Evolutionary conservation across 2,329 filamentous ascomycete genomes (phyloP).

Genomic region (Cadophora sp.): DNA sequence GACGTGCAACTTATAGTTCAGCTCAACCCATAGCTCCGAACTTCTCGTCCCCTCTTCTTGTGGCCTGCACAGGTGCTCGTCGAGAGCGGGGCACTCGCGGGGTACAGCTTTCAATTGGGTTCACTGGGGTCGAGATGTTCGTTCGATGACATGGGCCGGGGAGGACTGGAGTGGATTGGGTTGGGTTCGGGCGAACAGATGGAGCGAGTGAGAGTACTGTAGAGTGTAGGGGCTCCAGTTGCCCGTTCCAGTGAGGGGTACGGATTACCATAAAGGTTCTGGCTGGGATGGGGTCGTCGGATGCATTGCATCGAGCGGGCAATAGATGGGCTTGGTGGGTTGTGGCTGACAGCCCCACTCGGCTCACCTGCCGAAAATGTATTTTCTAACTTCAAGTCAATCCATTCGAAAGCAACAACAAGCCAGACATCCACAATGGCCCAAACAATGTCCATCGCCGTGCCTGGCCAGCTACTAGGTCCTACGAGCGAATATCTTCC

Average conservation of each 20-base stretch:
- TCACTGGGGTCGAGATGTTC: not conserved
- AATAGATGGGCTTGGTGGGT: not conserved
- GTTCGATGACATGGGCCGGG: not conserved
- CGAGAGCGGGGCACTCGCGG: slow-evolving; percentile 10
- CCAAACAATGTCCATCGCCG: slow-evolving; percentile 55
- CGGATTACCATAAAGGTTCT: not conserved
- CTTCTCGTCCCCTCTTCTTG: not conserved
- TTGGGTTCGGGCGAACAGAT: not conserved
- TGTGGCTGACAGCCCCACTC: slow-evolving; percentile 19
- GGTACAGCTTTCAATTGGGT: slow-evolving; percentile 13
- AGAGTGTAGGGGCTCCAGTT: not conserved
- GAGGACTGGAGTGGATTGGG: not conserved
- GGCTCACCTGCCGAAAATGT: slow-evolving; percentile 29
- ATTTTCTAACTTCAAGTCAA: slow-evolving; percentile 29
- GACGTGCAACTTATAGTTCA: slow-evolving; percentile 18
- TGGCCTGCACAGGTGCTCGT: slow-evolving; percentile 14
- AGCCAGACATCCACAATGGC: slow-evolving; percentile 29
- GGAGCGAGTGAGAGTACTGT: slow-evolving; percentile 11
- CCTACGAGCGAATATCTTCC: slow-evolving; percentile 69
- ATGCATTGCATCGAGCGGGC: not conserved
- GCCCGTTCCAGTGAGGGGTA: slow-evolving; percentile 1
- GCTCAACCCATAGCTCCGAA: not conserved
- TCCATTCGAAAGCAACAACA: not conserved
- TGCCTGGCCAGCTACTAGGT: slow-evolving; percentile 85
- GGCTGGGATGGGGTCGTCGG: not conserved